Conservation (phyloP, 2,329 filamentous ascomycete species). For the Parafenestella ontariensis region DNA sequence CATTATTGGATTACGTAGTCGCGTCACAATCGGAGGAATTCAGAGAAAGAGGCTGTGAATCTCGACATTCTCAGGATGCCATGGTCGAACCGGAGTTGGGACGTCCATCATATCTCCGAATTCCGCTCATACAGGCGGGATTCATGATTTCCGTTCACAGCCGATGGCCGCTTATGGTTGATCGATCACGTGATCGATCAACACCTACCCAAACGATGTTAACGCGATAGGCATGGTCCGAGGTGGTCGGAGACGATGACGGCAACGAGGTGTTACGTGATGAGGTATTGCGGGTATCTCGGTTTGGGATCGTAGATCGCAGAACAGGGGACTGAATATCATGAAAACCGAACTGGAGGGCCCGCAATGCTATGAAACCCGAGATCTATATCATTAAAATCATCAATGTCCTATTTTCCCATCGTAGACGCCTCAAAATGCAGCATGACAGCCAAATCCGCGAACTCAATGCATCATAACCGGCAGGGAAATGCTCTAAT, state of each 20-base stretch:
- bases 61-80: not conserved
- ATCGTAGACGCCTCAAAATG: conserved; percentile 24
- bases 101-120: not conserved
- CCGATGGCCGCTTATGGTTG: too few relatives aligned
- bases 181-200: not conserved
- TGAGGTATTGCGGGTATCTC: too few relatives aligned
- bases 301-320: too few relatives aligned
- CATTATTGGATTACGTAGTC: conserved; percentile 4
- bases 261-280: too few relatives aligned
- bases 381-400: not conserved
- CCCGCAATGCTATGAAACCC: not conserved
- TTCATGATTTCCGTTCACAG: not conserved
- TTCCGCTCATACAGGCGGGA: not conserved
- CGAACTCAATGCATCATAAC: not conserved
- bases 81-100: not conserved
- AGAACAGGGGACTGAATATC: too few relatives aligned
- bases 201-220: too few relatives aligned
- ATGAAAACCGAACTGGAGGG: not conserved
- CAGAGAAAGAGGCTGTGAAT: not conserved
- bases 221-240: too few relatives aligned
- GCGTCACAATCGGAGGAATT: not conserved
- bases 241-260: too few relatives aligned
- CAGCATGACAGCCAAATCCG: conserved; percentile 6
- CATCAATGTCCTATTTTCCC: not conserved
- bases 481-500: conserved; percentile 12